Evolutionary conservation across 2,329 filamentous ascomycete species (phyloP), one percentile per base, ranked within the genome.

Genomic region (Aspergillus flavus): DNA sequence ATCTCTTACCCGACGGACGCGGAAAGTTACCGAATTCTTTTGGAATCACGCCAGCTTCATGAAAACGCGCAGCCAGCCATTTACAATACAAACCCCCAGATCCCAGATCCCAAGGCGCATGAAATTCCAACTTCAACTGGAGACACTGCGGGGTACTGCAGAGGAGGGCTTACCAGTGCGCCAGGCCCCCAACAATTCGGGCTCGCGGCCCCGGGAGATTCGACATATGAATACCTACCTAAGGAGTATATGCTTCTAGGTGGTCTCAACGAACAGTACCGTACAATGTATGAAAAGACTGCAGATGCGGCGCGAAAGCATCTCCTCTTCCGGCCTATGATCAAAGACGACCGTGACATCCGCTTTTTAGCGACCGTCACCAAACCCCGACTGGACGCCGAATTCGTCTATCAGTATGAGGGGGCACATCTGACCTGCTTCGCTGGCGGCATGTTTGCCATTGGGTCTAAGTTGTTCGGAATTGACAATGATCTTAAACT

Each of bases 381-480:
- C 16, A 69, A 68, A 28, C 64, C 71, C 12, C 63, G 69, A 12
- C 64, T 71, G 30, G 65, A 69, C 34, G 59, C 60, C 6, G 58
- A 62, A 26, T 23, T 65, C 9, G 59, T 65, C n/a, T 75, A 86
- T 6, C 76, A 81, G 12, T 81, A 86, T 14, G 82, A 87, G 67
- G 81, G 83, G 30, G 82, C 86, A 58, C 87, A 89, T 72, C 79
- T 89, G 16, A 81, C 79, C 28, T 89, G 87, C 76, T 89, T 86
- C 70, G 80, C 84, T 0, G 87, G 87, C 12, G 87, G 86, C 58
- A 89, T 89, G 86, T 85, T 87, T 64, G 86, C 83, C 0, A 74
- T 89, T 0, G 87, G 86, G 32, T 83, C 86, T 52, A 85, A 83
- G 68, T 70, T 88, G 1, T 88, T 88, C 72, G 75, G 80, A 16